A percentile compares a stretch with the other conserved stretches of the same genome.
These are phyloP conservation scores for Beverwykella pulmonaria DNA, from an alignment of 495 filamentous ascomycete genomes.

Conservation along the genomic window DNA sequence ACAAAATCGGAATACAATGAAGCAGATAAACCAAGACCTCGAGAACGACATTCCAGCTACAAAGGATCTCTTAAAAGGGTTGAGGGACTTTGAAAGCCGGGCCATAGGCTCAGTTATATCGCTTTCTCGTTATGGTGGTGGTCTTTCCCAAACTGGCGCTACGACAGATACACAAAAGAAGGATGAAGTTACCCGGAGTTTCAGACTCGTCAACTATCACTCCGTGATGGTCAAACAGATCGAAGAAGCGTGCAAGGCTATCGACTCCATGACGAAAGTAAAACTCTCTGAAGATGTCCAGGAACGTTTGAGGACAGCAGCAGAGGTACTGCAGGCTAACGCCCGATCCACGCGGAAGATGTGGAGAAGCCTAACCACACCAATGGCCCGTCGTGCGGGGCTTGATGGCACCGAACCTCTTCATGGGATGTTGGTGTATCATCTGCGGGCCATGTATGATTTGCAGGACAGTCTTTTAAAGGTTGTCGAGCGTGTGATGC, in stretches of 20 bases:
- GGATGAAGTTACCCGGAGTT: not conserved
- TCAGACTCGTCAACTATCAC: not conserved
- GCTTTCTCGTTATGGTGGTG: not conserved
- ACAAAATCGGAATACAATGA: slow-evolving; percentile 7
- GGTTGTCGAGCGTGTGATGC: slow-evolving; percentile 14
- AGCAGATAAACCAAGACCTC: slow-evolving; percentile 9
- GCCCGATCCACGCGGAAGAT: slow-evolving; percentile 10
- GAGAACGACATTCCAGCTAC: slow-evolving; percentile 14
- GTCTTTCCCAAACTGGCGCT: not conserved
- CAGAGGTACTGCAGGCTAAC: not conserved
- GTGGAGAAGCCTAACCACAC: slow-evolving; percentile 6
- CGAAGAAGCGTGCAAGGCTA: slow-evolving; percentile 6
- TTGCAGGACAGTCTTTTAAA: slow-evolving; percentile 16
- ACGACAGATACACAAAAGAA: not conserved
- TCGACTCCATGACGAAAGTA: not conserved
- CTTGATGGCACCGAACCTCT: not conserved
- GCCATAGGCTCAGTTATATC: not conserved
- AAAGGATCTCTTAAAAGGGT: slow-evolving; percentile 9
- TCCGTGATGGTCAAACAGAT: not conserved
- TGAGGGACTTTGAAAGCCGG: slow-evolving; percentile 1
- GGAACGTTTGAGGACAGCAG: slow-evolving; percentile 6
- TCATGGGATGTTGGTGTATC: slow-evolving; percentile 1
- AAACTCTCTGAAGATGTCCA: not conserved
- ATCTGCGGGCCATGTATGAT: slow-evolving; percentile 20
- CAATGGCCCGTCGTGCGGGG: not conserved